Evolutionary conservation across 1,284 basidiomycete species (phyloP).

Genomic region (Ceratobasidium sp.): DNA sequence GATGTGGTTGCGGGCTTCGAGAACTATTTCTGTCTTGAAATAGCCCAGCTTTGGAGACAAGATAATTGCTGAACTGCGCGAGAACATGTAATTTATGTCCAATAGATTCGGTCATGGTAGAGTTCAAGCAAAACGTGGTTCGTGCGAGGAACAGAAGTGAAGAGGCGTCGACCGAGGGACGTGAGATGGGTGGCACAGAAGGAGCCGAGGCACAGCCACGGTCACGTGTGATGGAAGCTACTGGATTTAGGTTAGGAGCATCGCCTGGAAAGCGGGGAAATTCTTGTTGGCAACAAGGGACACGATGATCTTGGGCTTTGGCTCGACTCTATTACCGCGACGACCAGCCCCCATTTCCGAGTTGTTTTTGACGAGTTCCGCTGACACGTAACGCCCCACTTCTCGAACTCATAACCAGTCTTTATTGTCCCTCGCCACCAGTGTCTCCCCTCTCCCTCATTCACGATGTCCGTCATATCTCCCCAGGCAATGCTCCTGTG

Average conservation of each 20-base stretch:
- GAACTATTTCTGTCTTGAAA: not conserved
- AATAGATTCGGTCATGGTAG: too few relatives aligned
- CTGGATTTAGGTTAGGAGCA: not conserved
- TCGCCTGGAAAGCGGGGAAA: conserved; percentile 13
- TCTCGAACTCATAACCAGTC: not conserved
- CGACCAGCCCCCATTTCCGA: not conserved
- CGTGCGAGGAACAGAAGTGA: not conserved
- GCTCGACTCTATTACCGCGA: not conserved
- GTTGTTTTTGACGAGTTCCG: not conserved
- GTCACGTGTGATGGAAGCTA: not conserved
- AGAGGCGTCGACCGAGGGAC: not conserved
- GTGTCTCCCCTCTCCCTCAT: not conserved
- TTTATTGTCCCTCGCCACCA: conserved; percentile 10
- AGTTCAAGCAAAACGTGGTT: not conserved
- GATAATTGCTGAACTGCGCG: not conserved
- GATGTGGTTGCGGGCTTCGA: not conserved
- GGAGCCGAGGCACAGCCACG: conserved; percentile 2
- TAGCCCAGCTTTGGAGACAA: not conserved
- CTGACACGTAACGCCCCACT: conserved; percentile 1
- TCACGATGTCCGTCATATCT: conserved; percentile 47
- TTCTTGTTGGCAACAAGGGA: conserved; percentile 2
- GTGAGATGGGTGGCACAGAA: not conserved
- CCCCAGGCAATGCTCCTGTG: conserved; percentile 47
- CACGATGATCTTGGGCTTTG: not conserved
- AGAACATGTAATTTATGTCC: too few relatives aligned